Evolutionary conservation across 2,329 filamentous ascomycete genomes (phyloP), one percentile per base, ranked within the genome.

Genomic region (Podosphaera aphanis): DNA sequence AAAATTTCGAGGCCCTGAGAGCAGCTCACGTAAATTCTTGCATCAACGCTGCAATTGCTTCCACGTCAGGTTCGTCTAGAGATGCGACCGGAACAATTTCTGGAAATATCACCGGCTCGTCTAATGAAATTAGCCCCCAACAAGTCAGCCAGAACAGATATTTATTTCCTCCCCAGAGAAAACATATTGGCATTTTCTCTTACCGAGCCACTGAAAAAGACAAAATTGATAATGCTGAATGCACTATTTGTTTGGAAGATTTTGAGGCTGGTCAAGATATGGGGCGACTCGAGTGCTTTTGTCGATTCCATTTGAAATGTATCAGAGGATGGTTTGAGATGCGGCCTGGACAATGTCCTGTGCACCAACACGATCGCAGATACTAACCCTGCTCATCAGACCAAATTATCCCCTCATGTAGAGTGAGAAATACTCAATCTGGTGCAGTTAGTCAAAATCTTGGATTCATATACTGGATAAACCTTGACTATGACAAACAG

Each of bases 141-240:
- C 11, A 42, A 3, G 3, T n/a, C n/a, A n/a, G 39, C 13, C n/a
- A 23, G 1, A 42, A n/a, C 16, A n/a, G 10, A 5, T n/a, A 25
- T 16, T 27, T 25, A 2, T 33, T 21, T 16, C 48, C 49, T 19
- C 33, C 46, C 5, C 19, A 59, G 59, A 8, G 55, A 58, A 63
- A 72, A 18, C 62, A 67, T 46, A 74, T 71, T 0, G 72, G 73
- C 44, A 74, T 79, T 64, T 75, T 78, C 50, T 69, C 71, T 0
- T 79, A 79, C 52, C 51, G 63, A 19, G 74, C 75, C 1, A 78
- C 74, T 8, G 75, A 78, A 54, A 79, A 79, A 61, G 75, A 79
- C 57, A 77, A 73, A 52, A 67, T 76, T n/a, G 71, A 77, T 51
- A 70, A 72, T 48, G 74, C 73, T 2, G 75, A 79, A 59, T 79